Percentiles rank a stretch among this genome's conserved stretches.
These are phyloP conservation scores for Alternaria angustiovoidea DNA, from an alignment of 2,329 filamentous ascomycete genomes.

Conservation along the genomic window DNA sequence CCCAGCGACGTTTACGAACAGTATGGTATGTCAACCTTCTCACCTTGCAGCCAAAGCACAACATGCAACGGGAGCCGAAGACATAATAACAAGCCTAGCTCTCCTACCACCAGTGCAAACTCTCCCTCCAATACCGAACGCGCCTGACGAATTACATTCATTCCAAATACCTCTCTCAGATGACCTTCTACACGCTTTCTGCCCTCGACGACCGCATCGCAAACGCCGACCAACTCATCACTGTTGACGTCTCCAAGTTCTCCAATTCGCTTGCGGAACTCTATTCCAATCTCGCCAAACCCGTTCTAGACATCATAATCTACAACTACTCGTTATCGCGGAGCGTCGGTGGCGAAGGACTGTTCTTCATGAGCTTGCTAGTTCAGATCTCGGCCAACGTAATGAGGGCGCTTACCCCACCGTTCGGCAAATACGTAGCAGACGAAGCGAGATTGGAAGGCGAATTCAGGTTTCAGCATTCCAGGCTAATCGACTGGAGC, in stretches of 20 bases:
- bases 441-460: constrained; percentile 94
- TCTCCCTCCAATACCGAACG: constrained; percentile 91
- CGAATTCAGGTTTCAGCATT: constrained; percentile 96
- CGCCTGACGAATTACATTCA: constrained; percentile 94
- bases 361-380: constrained; percentile 93
- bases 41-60: background rate
- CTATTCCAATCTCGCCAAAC: constrained; percentile 96
- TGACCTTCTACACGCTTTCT: constrained; percentile 97
- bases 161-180: constrained; percentile 92
- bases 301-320: constrained; percentile 91
- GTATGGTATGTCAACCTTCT: constrained; percentile 73
- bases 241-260: constrained; percentile 95
- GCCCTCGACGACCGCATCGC: constrained; percentile 97
- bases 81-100: constrained; percentile 64
- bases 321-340: constrained; percentile 95
- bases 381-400: constrained; percentile 92
- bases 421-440: constrained; percentile 96
- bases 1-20: constrained; percentile 97
- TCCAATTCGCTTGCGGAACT: constrained; percentile 93
- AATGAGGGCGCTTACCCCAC: constrained; percentile 93
- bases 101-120: constrained; percentile 94
- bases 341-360: constrained; percentile 93
- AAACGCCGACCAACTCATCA: constrained; percentile 97
- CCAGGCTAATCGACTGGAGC: constrained; percentile 91
- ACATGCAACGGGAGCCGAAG: background rate